Conservation (phyloP, 2,329 filamentous ascomycete genomes). For the Monilinia fructicola region DNA sequence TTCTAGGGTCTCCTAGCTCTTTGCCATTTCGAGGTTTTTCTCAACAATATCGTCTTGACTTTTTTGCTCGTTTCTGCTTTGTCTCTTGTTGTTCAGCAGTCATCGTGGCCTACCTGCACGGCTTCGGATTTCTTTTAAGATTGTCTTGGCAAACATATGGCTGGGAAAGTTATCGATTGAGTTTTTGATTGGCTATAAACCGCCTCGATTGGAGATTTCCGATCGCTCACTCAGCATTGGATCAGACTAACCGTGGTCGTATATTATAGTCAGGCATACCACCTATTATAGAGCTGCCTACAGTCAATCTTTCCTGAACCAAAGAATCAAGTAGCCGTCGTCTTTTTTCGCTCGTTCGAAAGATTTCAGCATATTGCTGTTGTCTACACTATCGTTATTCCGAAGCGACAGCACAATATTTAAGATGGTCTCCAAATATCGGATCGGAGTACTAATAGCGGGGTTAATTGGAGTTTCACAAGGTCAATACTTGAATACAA, state of each 20-base stretch:
- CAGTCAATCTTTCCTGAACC: constrained; percentile 27
- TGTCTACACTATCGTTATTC: constrained; percentile 32
- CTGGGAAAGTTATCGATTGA: constrained; percentile 9
- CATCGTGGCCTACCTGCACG: constrained; percentile 26
- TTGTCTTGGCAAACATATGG: constrained; percentile 19
- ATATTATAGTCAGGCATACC: constrained; percentile 25
- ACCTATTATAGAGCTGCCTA: constrained; percentile 16
- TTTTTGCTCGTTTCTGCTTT: constrained; percentile 20
- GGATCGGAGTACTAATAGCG: constrained; percentile 23
- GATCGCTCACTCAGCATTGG: constrained; percentile 20
- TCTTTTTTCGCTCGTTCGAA: constrained; percentile 33
- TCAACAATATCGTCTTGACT: constrained; percentile 18
- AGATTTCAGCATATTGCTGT: constrained; percentile 32
- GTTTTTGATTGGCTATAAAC: constrained; percentile 16
- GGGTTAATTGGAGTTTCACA: constrained; percentile 29
- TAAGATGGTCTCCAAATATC: constrained; percentile 21
- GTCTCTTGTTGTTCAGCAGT: constrained; percentile 27
- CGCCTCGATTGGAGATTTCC: constrained; percentile 8
- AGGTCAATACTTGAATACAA: constrained; percentile 25
- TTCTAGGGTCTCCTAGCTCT: constrained; percentile 35
- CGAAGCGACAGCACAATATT: constrained; percentile 28
- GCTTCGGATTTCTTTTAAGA: constrained; percentile 26
- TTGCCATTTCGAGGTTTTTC: constrained; percentile 31
- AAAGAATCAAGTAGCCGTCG: constrained; percentile 29
- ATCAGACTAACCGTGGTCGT: constrained; percentile 13